Conservation (phyloP, 2,329 filamentous ascomycete genomes). For the Trichoderma oligosporum region DNA sequence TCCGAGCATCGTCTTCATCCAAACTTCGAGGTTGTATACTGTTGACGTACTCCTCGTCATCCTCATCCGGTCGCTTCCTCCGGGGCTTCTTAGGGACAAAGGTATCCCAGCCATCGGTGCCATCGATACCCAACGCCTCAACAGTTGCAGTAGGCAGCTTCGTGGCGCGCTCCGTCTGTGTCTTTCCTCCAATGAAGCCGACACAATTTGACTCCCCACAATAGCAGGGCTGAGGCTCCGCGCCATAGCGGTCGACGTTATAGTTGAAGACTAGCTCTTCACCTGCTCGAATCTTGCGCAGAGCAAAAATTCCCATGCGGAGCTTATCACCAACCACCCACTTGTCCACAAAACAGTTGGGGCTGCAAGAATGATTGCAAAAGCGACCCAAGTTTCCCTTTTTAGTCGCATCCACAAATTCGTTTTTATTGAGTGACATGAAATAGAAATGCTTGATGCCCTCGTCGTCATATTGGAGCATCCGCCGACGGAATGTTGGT, state of each 20-base stretch:
- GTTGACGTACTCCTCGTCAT: constrained; percentile 94
- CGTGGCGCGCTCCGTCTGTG: constrained; percentile 90
- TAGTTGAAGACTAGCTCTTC: constrained; percentile 99
- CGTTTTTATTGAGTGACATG: constrained; percentile 94
- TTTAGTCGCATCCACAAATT: constrained; percentile 97
- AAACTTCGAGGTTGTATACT: constrained; percentile 76
- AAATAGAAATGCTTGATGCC: constrained; percentile 99
- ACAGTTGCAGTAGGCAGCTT: constrained; percentile 87
- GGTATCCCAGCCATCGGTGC: constrained; percentile 87
- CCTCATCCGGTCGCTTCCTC: constrained; percentile 87
- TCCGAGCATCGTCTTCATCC: constrained; percentile 78
- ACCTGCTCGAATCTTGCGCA: constrained; percentile 76
- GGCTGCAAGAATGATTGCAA: constrained; percentile 98
- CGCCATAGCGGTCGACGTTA: constrained; percentile 97
- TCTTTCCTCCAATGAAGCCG: constrained; percentile 95
- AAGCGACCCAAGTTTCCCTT: constrained; percentile 94
- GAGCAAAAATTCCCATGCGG: constrained; percentile 97
- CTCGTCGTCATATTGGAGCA: constrained; percentile 89
- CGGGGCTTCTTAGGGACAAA: constrained; percentile 83
- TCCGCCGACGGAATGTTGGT: constrained; percentile 79
- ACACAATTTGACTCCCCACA: constrained; percentile 93
- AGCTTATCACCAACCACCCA: constrained; percentile 97
- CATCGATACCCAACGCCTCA: constrained; percentile 92
- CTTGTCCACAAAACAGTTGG: constrained; percentile 98
- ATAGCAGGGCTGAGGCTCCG: constrained; percentile 94